Conservation (phyloP, 371 early-diverging fungal species). For the Lichtheimia corymbifera region DNA sequence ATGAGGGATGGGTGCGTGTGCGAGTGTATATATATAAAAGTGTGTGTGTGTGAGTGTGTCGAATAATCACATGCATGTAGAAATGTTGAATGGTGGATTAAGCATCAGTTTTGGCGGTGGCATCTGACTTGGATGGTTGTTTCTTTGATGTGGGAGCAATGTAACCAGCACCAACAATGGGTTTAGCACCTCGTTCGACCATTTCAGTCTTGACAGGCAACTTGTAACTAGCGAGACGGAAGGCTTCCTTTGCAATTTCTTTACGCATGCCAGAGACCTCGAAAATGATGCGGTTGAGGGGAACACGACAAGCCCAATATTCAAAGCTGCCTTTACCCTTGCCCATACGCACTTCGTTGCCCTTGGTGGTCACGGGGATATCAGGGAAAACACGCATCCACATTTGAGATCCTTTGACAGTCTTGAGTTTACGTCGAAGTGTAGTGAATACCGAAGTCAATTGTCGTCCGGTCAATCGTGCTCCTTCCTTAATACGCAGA, state of each 20-base stretch:
- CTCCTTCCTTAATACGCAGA: slow-evolving; percentile 81
- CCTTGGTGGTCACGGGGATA: slow-evolving; percentile 90
- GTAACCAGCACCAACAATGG: slow-evolving; percentile 51
- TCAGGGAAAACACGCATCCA: slow-evolving; percentile 92
- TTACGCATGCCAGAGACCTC: slow-evolving; percentile 80
- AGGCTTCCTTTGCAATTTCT: slow-evolving; percentile 81
- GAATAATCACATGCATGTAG: background rate
- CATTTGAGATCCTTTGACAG: slow-evolving; percentile 84
- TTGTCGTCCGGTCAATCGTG: slow-evolving; percentile 81
- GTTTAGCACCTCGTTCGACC: slow-evolving; percentile 64
- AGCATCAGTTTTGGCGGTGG: background rate
- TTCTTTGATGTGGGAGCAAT: slow-evolving; percentile 15
- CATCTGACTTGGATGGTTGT: background rate
- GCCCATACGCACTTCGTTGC: slow-evolving; percentile 95
- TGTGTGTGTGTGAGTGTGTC: background rate
- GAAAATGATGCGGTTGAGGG: slow-evolving; percentile 84
- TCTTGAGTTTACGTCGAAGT: slow-evolving; percentile 79
- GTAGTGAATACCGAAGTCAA: slow-evolving; percentile 79
- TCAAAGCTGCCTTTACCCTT: slow-evolving; percentile 96
- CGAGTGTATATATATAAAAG: background rate
- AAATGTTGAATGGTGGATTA: background rate
- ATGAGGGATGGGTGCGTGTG: background rate
- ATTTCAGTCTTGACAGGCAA: slow-evolving; percentile 78
- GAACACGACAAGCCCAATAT: slow-evolving; percentile 90
- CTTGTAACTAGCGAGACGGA: slow-evolving; percentile 70